Base-by-base conservation (phyloP, 352 stramenopile genomes). In the Thalassiosira exigua region DNA sequence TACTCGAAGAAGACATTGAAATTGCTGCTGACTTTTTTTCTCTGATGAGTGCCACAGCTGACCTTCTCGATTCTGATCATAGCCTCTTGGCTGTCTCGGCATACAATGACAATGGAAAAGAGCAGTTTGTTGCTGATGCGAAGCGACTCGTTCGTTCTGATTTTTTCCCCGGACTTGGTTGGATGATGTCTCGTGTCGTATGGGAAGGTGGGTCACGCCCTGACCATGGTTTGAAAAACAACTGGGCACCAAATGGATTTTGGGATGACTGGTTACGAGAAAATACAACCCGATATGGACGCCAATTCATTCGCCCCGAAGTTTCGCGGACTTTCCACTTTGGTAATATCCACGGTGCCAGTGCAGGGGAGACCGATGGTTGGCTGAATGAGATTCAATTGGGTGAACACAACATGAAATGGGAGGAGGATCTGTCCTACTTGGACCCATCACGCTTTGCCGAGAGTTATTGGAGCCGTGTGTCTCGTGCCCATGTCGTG, bases 261-360 rank as follows among this genome's bases (percentile, higher is more conserved):
- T 97, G 94, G 94, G 94, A 97, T 82, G 94, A 97, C 75, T 97
- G 94, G 94, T 69, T 96, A 9, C 65, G 94, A 32, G 90, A 95
- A 61, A 85, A 90, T 19, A 64, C 69, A 41, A 77, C 89, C 42
- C 83, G 93, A 39, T 29, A 92, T 61, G 87, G 78, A 33, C 72
- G 91, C 26, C 84, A 95, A 29, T 79, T 95, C 48, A 72, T 97
- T n/a, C 81, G 91, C 52, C 94, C 94, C n/a, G 94, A 96, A 80
- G 68, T 96, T 46, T 93, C 78, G 58, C 81, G 94, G 59, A 95
- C 93, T 3, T 95, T 90, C 78, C 93, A 96, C 69, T 96, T 96
- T 83, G 92, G 91, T 11, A 72, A 75, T 56, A 79, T 88, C n/a
- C 77, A 81, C 50, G 94, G 93, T 46, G 86, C 90, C 4, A 92